phyloP scores from a whole-genome alignment of 768 basidiomycete species.

The Naematelia aurantialba region DNA sequence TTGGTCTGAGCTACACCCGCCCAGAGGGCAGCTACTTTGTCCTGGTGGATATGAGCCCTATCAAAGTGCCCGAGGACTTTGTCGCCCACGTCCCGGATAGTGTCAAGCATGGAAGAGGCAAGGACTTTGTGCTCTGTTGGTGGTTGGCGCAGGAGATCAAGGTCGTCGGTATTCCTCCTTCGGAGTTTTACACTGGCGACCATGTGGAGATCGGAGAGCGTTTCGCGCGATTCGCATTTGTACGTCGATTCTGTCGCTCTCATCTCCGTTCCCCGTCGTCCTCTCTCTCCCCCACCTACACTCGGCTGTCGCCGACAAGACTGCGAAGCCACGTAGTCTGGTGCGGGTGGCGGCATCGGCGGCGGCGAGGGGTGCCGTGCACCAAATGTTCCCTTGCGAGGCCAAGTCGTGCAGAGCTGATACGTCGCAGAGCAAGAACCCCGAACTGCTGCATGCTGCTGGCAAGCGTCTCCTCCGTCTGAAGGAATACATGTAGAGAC shows the following conservation, averaged over 20 bases:
- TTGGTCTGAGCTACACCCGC: slow-evolving; percentile 78
- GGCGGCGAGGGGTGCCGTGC: too few species aligned
- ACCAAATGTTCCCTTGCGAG: background rate
- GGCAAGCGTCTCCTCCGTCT: slow-evolving; percentile 73
- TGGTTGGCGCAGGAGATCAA: slow-evolving; percentile 86
- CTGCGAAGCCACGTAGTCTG: too few species aligned
- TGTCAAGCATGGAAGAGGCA: slow-evolving; percentile 63
- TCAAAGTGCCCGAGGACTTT: slow-evolving; percentile 79
- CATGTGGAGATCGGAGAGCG: slow-evolving; percentile 81
- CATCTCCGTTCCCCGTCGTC: background rate
- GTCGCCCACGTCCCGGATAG: slow-evolving; percentile 68
- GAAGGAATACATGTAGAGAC: slow-evolving; percentile 60
- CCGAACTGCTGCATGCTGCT: slow-evolving; percentile 76
- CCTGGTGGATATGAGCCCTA: slow-evolving; percentile 55
- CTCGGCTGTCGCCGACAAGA: background rate
- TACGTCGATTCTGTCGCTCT: slow-evolving; percentile 22
- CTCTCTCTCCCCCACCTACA: background rate
- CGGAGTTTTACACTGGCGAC: slow-evolving; percentile 93
- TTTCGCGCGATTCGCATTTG: slow-evolving; percentile 73
- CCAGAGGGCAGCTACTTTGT: slow-evolving; percentile 92
- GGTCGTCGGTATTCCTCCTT: slow-evolving; percentile 89
- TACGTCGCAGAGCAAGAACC: slow-evolving; percentile 73
- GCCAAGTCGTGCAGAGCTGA: background rate
- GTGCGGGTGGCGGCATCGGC: too few species aligned
- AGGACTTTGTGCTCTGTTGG: slow-evolving; percentile 94